Conservation (phyloP, 2,329 filamentous ascomycete genomes). For the Fusarium duplospermum region DNA sequence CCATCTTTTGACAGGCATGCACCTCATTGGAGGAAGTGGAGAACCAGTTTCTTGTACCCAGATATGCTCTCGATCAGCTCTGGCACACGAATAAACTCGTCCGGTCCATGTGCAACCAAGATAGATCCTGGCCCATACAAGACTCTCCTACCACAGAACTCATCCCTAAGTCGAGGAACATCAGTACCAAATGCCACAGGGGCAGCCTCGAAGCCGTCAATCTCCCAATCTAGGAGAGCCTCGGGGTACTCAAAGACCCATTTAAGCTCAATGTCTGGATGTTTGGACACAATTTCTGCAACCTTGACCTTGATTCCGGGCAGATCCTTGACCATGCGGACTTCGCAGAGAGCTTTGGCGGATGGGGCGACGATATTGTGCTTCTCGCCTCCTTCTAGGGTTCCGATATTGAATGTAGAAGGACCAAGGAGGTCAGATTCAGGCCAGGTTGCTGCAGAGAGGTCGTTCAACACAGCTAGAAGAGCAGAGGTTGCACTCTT, state of each 20-base stretch:
- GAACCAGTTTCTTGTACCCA: slow-evolving; percentile 50
- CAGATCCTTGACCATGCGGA: slow-evolving; percentile 52
- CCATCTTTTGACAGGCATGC: too few relatives aligned
- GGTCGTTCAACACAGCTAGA: slow-evolving; percentile 27
- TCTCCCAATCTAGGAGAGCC: slow-evolving; percentile 52
- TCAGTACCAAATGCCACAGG: slow-evolving; percentile 55
- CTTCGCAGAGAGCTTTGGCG: slow-evolving; percentile 53
- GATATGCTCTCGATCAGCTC: slow-evolving; percentile 53
- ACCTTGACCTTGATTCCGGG: slow-evolving; percentile 49
- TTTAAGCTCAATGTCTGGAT: slow-evolving; percentile 49
- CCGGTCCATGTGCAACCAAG: slow-evolving; percentile 51
- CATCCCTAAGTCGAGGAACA: slow-evolving; percentile 49
- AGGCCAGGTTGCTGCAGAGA: slow-evolving; percentile 46
- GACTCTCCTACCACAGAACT: slow-evolving; percentile 47
- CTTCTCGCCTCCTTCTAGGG: slow-evolving; percentile 52
- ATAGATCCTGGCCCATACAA: slow-evolving; percentile 56
- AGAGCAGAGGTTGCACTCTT: slow-evolving; percentile 26
- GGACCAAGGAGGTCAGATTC: slow-evolving; percentile 52
- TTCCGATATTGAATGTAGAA: slow-evolving; percentile 55
- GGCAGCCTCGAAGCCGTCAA: slow-evolving; percentile 51
- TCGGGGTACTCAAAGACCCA: slow-evolving; percentile 53
- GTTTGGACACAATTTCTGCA: slow-evolving; percentile 45
- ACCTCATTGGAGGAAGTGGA: slow-evolving; percentile 26
- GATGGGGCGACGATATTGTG: slow-evolving; percentile 54
- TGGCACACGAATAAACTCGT: slow-evolving; percentile 50